Evolutionary conservation across 2,329 filamentous ascomycete genomes (phyloP), one percentile per base, ranked within the genome.

Genomic region (Calonectria hongkongensis): DNA sequence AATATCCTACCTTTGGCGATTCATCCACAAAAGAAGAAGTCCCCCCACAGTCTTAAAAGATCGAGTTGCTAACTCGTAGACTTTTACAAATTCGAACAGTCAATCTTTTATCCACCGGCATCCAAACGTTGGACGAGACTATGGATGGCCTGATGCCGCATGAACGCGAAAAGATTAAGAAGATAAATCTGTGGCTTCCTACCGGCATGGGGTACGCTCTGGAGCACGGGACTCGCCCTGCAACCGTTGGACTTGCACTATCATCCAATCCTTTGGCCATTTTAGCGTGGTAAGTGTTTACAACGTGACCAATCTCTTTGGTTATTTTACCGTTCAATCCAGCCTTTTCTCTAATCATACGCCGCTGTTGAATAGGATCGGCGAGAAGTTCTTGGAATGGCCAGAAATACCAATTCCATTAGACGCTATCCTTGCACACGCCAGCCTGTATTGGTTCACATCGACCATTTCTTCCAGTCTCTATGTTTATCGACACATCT

Each of bases 241-340:
- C 60, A 12, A 64, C 60, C 2, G 33, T 64, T 36, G 60, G 60
- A 33, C 41, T 28, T 9, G 39, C 30, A 8, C 41, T 64, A 18
- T 64, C 60, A 33, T 48, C 60, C 27, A 64, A 30, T 36, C 60
- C 60, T 16, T 21, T 64, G 15, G 27, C 60, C 9, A 33, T 64
- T 25, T 48, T 64, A 15, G 60, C 43, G 5, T 64, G 60, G 60
- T 64, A 30, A 33, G 60, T 18, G 33, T 21, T 39, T 48, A 8
- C 9, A 47, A 21, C 13, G 2, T 47, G 43, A 12, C 21, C 13
- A 9, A 16, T 47, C 15, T 47, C 39, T 8, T 30, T 13, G 12
- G 21, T 25, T 18, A 13, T 16, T 4, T 45, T 43, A 6, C 3
- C 18, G 41, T 18, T 18, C 18, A 7, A 16, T 43, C n/a, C n/a